Evolutionary conservation across 345 rosid genomes (phyloP).

Genomic region (Hevea brasiliensis): DNA sequence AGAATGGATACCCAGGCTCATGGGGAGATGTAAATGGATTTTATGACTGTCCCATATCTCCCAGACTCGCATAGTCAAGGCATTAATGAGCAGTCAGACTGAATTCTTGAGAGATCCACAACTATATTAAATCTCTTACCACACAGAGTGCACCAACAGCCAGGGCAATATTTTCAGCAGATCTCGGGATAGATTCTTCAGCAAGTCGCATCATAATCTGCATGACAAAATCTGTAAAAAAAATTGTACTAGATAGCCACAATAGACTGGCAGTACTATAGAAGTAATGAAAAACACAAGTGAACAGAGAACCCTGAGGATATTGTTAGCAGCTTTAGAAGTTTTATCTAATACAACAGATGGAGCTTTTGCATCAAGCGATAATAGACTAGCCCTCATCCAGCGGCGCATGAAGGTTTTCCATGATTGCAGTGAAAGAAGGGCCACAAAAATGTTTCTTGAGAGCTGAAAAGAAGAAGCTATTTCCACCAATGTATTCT

Average conservation of each 20-base stretch:
- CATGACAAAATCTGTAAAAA: constrained; percentile 16
- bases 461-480: constrained; percentile 77
- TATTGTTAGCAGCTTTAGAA: constrained; percentile 74
- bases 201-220: constrained; percentile 65
- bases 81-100: not conserved
- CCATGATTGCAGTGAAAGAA: constrained; percentile 88
- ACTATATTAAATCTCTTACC: constrained; percentile 44
- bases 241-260: not conserved
- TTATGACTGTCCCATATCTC: not conserved
- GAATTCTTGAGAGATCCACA: constrained; percentile 4
- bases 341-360: constrained; percentile 49
- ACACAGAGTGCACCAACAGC: constrained; percentile 81
- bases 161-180: constrained; percentile 80
- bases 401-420: constrained; percentile 80
- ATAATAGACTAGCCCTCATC: constrained; percentile 59
- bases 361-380: constrained; percentile 45
- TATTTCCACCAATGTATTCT: constrained; percentile 60
- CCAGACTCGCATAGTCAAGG: not conserved
- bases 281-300: constrained; percentile 15
- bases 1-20: not conserved
- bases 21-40: not conserved
- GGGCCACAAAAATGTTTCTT: constrained; percentile 72
- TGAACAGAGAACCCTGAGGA: constrained; percentile 62
- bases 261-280: constrained; percentile 1
- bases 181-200: constrained; percentile 78